phyloP scores from a whole-genome alignment of 768 basidiomycete species.

The Glaciozyma martinii region DNA sequence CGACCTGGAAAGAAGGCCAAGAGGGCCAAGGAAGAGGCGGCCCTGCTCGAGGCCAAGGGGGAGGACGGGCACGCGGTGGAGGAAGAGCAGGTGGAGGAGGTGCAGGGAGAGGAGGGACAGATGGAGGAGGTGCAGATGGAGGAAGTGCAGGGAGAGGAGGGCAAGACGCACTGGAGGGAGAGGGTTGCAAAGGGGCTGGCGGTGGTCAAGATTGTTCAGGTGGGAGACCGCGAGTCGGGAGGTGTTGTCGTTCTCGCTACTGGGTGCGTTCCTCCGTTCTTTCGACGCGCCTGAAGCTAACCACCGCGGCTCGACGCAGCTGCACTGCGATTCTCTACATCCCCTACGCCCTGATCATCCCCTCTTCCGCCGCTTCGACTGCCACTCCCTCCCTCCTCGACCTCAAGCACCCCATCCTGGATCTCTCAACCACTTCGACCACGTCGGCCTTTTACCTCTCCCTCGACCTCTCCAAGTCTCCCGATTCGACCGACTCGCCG shows the following conservation, averaged over 20 bases:
- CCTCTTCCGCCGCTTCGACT: not conserved
- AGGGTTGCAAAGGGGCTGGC: slow-evolving; percentile 24
- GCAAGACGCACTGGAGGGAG: not conserved
- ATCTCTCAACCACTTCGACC: slow-evolving; percentile 7
- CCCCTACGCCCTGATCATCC: slow-evolving; percentile 16
- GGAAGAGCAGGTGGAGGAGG: not conserved
- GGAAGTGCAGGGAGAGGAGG: not conserved
- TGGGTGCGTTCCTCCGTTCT: slow-evolving; percentile 6
- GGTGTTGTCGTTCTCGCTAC: slow-evolving; percentile 23
- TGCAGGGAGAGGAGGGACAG: not conserved
- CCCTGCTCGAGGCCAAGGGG: not conserved
- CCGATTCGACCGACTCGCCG: not conserved
- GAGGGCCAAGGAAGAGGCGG: not conserved
- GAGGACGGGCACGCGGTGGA: not conserved
- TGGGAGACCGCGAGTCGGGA: slow-evolving; percentile 14
- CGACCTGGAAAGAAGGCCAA: slow-evolving; percentile 4
- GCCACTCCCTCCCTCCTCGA: slow-evolving; percentile 5
- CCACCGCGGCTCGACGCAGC: not conserved
- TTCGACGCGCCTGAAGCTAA: not conserved
- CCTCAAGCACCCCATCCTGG: slow-evolving; percentile 20
- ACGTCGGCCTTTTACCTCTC: slow-evolving; percentile 14
- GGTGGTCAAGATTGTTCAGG: slow-evolving; percentile 23
- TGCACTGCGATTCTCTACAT: slow-evolving; percentile 25
- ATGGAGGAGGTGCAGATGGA: not conserved
- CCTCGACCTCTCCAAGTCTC: slow-evolving; percentile 5